phyloP scores from a whole-genome alignment of 192 early-diverging fungal genomes.

The Backusella liffmaniae region DNA sequence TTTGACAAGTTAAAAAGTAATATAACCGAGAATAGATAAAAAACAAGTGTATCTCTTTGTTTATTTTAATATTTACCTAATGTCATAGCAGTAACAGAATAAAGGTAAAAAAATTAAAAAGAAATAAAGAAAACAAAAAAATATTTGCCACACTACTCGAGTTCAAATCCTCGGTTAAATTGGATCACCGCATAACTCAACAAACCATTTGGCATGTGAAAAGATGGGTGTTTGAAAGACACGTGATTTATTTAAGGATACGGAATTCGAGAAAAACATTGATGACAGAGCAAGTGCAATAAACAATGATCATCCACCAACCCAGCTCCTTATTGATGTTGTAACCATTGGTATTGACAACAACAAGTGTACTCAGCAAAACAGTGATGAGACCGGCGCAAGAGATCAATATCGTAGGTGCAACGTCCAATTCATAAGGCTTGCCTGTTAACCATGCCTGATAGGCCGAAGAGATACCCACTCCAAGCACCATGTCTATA shows the following conservation, averaged over 20 bases:
- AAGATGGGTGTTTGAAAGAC: not conserved
- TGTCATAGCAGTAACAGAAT: not conserved
- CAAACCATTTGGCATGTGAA: not conserved
- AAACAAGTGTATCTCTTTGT: not conserved
- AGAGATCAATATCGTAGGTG: slow-evolving; percentile 68
- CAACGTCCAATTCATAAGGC: slow-evolving; percentile 53
- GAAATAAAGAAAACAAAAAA: not conserved
- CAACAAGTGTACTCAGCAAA: slow-evolving; percentile 51
- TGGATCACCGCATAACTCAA: not conserved
- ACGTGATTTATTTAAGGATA: not conserved
- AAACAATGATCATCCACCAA: slow-evolving; percentile 53
- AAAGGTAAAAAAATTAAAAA: not conserved
- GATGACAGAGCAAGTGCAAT: slow-evolving; percentile 52
- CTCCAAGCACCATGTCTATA: slow-evolving; percentile 75
- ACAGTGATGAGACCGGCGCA: slow-evolving; percentile 61
- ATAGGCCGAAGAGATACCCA: slow-evolving; percentile 70
- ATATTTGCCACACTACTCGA: not conserved
- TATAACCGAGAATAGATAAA: not conserved
- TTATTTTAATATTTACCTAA: not conserved
- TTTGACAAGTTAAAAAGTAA: not conserved
- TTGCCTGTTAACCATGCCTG: slow-evolving; percentile 47
- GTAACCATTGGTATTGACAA: slow-evolving; percentile 57
- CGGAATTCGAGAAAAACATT: slow-evolving; percentile 62
- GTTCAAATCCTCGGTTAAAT: not conserved
- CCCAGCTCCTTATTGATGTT: slow-evolving; percentile 60